Base-by-base conservation (phyloP, 805 yeast genomes). In the Kodamaea neixiangensis region DNA sequence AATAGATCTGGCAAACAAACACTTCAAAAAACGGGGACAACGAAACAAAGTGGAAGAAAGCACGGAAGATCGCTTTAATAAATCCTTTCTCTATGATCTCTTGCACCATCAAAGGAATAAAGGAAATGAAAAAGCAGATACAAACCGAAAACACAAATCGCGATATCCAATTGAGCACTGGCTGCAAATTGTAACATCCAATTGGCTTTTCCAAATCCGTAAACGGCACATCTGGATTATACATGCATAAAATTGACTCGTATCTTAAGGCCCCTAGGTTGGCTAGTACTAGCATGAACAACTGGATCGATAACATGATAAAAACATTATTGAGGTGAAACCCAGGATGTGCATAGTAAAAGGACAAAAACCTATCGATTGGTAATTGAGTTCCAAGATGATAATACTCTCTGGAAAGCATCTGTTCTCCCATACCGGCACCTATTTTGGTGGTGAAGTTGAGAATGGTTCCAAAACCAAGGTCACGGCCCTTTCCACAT, bases 401-500 rank as follows among this genome's bases (percentile, higher is more conserved):
- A 66, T 86, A 93, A 68, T 92, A 90, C 62, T 93, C 98, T 61
- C 98, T 79, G 5, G 97, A 89, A 31, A 93, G 71, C 67, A 92
- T 80, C 67, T 93, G 98, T 65, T 93, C 98, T 7, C 98, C 98
- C 98, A 93, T 93, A 46, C 98, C 98, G 40, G 97, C 94, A 2
- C 98, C 98, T 64, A 93, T 92, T 71, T 93, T 93, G 2, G 97
- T 87, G 0, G 97, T 93, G 73, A 93, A 93, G 64, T 92, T 93
- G 58, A 93, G 75, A 57, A 93, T 91, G 0, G 97, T 89, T 1
- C 91, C 87, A 70, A 93, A 93, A 2, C 98, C 98, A 49, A 93
- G 72, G 72, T 93, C 98, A 66, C 98, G 79, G 0, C 98, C 98
- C 66, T 93, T 93, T 29, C 98, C 98, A 70, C 98, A 93, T 67